A percentile compares a stretch with the other conserved stretches of the same genome.
Conservation (phyloP, 106 monocot species). For the Dioscorea zingiberensis region DNA sequence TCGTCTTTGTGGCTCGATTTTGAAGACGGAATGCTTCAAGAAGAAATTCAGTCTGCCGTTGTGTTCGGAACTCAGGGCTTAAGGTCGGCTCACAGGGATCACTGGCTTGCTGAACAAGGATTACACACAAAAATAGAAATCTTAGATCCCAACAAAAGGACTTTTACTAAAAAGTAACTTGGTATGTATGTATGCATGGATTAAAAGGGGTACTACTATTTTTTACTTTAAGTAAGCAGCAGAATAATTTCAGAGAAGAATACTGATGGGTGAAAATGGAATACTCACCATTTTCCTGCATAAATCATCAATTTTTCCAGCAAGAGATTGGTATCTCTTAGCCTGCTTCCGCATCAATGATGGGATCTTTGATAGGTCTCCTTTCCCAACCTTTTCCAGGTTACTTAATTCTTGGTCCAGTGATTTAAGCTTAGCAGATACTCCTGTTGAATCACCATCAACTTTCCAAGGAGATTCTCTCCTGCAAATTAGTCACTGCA, state of each 20-base stretch:
- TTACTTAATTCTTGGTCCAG: constrained; percentile 68
- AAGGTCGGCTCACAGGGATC: constrained; percentile 63
- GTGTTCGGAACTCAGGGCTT: constrained; percentile 61
- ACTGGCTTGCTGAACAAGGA: constrained; percentile 49
- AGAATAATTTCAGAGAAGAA: too few relatives aligned
- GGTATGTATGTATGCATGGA: too few relatives aligned
- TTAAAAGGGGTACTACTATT: too few relatives aligned
- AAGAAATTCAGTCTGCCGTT: constrained; percentile 74
- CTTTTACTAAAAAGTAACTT: too few relatives aligned
- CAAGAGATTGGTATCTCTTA: constrained; percentile 82
- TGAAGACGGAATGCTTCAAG: constrained; percentile 75
- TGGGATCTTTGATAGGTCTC: constrained; percentile 52
- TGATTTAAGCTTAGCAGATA: constrained; percentile 61
- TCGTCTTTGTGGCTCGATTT: constrained; percentile 63
- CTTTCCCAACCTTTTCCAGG: constrained; percentile 63
- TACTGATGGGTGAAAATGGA: too few relatives aligned
- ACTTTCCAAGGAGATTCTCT: constrained; percentile 96
- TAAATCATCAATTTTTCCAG: constrained; percentile 77
- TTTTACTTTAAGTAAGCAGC: too few relatives aligned
- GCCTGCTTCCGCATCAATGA: constrained; percentile 72
- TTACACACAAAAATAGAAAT: too few relatives aligned
- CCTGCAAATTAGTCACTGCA: constrained; percentile 25
- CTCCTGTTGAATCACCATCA: constrained; percentile 60
- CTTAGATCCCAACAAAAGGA: too few relatives aligned
- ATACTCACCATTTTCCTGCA: constrained; percentile 79